A percentile compares a stretch with the other conserved stretches of the same genome.
Conservation (phyloP, 148 eudicot genomes). For the Selenicereus undatus region DNA sequence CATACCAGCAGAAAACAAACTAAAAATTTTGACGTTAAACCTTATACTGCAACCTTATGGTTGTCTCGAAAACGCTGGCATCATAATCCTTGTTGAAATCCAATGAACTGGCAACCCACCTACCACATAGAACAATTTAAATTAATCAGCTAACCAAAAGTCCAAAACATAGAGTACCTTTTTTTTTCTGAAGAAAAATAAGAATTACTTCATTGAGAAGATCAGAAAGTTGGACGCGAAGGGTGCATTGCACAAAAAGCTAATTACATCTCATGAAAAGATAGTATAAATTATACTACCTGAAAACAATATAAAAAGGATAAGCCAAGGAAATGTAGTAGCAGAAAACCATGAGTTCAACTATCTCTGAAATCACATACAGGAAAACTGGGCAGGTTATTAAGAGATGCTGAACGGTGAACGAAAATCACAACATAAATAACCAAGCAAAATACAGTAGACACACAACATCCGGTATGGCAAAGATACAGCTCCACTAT, state of each 20-base stretch:
- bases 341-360: too few species aligned
- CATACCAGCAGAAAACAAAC: constrained; percentile 10
- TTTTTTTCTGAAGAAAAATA: background rate
- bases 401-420: too few species aligned
- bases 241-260: too few species aligned
- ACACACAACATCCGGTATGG: background rate
- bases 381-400: too few species aligned
- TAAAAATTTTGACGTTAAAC: constrained; percentile 45
- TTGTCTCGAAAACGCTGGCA: constrained; percentile 97
- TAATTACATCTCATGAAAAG: too few species aligned
- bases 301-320: too few species aligned
- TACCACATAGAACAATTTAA: constrained; percentile 33
- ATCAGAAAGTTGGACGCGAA: background rate
- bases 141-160: constrained; percentile 8
- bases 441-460: too few species aligned
- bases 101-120: constrained; percentile 88
- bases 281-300: too few species aligned
- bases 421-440: too few species aligned
- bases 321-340: too few species aligned
- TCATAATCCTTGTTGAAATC: constrained; percentile 95
- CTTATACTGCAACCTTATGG: constrained; percentile 97
- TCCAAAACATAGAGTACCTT: background rate
- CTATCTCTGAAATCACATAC: too few species aligned
- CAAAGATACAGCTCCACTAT: background rate
- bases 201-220: too few species aligned